Base-by-base conservation (phyloP, 2,329 filamentous ascomycete species). In the Knoxdaviesia capensis region DNA sequence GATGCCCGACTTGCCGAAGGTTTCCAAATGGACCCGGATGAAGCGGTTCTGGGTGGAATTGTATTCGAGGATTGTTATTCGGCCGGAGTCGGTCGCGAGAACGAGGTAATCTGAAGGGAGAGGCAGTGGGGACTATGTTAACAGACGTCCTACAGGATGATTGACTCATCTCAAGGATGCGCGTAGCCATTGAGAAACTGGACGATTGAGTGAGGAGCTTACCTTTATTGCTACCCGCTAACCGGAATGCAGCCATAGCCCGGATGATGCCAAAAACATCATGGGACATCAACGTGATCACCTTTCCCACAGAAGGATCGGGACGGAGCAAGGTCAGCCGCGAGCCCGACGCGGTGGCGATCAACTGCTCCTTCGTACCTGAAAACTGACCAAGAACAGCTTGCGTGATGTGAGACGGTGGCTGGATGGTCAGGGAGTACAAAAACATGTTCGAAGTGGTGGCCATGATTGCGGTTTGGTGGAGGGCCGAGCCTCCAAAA, bases 361-460 rank as follows among this genome's bases (percentile, higher is more conserved):
- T 94, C 63, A 94, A 87, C 68, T 98, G 90, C 63, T 94, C 88
- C 64, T 88, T 93, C 49, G 85, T 94, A 50, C 88, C 87, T 46
- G 85, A 79, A 62, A 96, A 96, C 64, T 96, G 88, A 52, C 90
- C 92, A 46, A 94, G 71, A 49, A 94, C 80, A 48, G 90, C 87
- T 62, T 93, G 81, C 41, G 80, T 86, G 54, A 94, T 77, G 46
- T 85, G 81, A 50, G 86, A 87, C 33, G 90, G 84, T 52, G 84
- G 80, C 63, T 94, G 86, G 55, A 99, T 79, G 51, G 90, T 96
- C 65, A 98, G 71, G 54, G 85, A 90, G 66, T 98, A 98, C 65
- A 98, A 78, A 60, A 94, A 94, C 85, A 94, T 93, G 59, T 88
- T 88, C 50, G 87, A 94, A 47, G 88, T 94, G 58, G 87, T 93